These are phyloP conservation scores for Gardenia jasminoides DNA, from an alignment of 257 asterid genomes.

Conservation along the genomic window DNA sequence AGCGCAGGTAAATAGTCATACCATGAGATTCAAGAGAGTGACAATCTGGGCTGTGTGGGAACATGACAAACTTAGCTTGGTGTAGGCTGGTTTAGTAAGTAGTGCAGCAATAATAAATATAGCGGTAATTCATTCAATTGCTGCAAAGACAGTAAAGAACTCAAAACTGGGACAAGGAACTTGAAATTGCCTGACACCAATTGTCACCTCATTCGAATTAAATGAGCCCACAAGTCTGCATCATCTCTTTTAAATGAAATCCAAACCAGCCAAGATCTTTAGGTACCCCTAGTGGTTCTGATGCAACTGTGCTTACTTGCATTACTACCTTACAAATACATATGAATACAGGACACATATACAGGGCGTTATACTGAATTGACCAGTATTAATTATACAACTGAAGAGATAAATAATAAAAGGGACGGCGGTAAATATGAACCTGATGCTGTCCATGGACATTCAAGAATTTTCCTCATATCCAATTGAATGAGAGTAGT, in stretches of 20 bases:
- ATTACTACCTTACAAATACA: not conserved
- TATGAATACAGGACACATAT: not conserved
- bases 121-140: slow-evolving; percentile 3
- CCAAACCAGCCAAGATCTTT: slow-evolving; percentile 1
- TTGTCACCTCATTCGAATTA: slow-evolving; percentile 19
- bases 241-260: not conserved
- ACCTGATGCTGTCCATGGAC: not conserved
- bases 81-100: slow-evolving; percentile 9
- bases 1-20: not conserved
- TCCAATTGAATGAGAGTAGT: not conserved
- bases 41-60: slow-evolving; percentile 2
- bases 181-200: slow-evolving; percentile 6
- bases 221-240: slow-evolving; percentile 18
- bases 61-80: not conserved
- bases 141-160: slow-evolving; percentile 12
- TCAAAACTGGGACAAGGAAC: not conserved
- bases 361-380: not conserved
- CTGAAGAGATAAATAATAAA: not conserved
- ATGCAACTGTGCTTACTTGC: not conserved
- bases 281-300: not conserved
- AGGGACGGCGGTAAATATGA: not conserved
- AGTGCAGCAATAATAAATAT: slow-evolving; percentile 10
- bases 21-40: slow-evolving; percentile 2
- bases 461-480: not conserved
- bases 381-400: not conserved